A percentile compares a stretch with the other conserved stretches of the same genome.
phyloP scores from a whole-genome alignment of 2,329 filamentous ascomycete genomes.

The Paraphaeosphaeria minitans region DNA sequence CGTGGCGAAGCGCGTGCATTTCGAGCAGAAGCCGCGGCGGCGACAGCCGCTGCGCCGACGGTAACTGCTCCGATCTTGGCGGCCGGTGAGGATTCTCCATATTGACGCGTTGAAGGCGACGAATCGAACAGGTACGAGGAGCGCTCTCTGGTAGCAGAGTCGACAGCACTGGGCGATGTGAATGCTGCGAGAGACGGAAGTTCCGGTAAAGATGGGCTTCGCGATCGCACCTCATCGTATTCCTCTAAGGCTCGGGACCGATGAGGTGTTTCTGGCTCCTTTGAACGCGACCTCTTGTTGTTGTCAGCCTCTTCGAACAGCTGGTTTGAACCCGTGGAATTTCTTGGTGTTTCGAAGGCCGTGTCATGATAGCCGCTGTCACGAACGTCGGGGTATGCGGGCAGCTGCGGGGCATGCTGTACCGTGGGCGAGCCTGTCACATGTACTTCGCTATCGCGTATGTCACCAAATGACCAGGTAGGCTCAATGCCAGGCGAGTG shows the following conservation, averaged over 20 bases:
- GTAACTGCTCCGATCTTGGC: conserved; percentile 11
- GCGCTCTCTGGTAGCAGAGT: conserved; percentile 44
- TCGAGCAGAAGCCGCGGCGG: background rate
- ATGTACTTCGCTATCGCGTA: conserved; percentile 54
- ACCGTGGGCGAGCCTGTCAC: conserved; percentile 52
- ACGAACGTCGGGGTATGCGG: conserved; percentile 37
- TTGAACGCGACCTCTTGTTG: conserved; percentile 27
- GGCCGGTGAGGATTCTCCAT: conserved; percentile 33
- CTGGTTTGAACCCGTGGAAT: conserved; percentile 19
- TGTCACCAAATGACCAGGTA: conserved; percentile 45
- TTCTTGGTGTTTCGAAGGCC: conserved; percentile 18
- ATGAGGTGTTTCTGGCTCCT: conserved; percentile 28
- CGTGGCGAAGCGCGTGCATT: conserved; percentile 17
- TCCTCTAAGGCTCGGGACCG: conserved; percentile 11
- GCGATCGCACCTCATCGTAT: conserved; percentile 15
- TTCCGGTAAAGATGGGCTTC: conserved; percentile 38
- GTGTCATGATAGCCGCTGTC: conserved; percentile 52
- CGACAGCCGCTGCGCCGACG: conserved; percentile 4
- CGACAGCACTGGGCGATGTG: conserved; percentile 35
- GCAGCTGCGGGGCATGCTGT: conserved; percentile 30
- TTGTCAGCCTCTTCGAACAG: conserved; percentile 21
- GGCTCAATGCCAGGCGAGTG: conserved; percentile 27
- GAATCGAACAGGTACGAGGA: conserved; percentile 45
- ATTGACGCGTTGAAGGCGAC: conserved; percentile 43
- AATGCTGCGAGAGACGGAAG: conserved; percentile 17